Evolutionary conservation across 1,284 basidiomycete genomes (phyloP).

Genomic region (Erythrobasidium hasegawianum): DNA sequence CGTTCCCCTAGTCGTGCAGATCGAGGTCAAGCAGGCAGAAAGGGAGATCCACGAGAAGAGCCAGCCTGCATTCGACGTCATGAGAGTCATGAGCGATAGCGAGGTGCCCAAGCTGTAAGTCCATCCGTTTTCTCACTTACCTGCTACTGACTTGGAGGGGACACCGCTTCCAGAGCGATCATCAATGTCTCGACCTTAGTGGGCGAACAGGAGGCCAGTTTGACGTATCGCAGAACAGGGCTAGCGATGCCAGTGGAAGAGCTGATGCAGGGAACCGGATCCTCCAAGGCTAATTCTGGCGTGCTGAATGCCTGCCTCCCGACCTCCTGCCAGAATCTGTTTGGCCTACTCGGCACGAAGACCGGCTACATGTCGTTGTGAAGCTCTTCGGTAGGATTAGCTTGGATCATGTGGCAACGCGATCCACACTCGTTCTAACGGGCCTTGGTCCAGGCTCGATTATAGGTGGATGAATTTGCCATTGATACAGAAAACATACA

Average conservation of each 20-base stretch:
- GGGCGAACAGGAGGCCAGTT: not conserved
- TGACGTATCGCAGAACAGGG: not conserved
- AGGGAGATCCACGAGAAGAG: conserved; percentile 8
- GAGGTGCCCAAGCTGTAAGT: not conserved
- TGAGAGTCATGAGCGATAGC: not conserved
- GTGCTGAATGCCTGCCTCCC: not conserved
- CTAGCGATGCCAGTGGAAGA: not conserved
- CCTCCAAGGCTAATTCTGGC: not conserved
- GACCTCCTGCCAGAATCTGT: not conserved
- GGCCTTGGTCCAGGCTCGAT: too few species aligned
- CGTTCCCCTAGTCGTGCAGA: conserved; percentile 15
- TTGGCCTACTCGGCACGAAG: not conserved
- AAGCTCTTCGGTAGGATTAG: too few species aligned
- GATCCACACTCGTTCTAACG: too few species aligned
- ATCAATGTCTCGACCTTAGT: not conserved
- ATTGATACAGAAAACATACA: too few species aligned
- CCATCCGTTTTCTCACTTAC: not conserved
- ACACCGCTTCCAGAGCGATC: not conserved
- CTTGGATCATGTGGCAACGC: too few species aligned
- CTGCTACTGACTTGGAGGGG: not conserved
- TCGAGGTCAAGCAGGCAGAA: not conserved
- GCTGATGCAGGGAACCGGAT: not conserved
- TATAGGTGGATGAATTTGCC: too few species aligned
- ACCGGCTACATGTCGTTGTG: not conserved
- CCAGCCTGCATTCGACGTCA: not conserved